A percentile compares a stretch with the other conserved stretches of the same genome.
These are phyloP conservation scores for Daedaleopsis sinensis DNA, from an alignment of 768 basidiomycete genomes.

Conservation along the genomic window DNA sequence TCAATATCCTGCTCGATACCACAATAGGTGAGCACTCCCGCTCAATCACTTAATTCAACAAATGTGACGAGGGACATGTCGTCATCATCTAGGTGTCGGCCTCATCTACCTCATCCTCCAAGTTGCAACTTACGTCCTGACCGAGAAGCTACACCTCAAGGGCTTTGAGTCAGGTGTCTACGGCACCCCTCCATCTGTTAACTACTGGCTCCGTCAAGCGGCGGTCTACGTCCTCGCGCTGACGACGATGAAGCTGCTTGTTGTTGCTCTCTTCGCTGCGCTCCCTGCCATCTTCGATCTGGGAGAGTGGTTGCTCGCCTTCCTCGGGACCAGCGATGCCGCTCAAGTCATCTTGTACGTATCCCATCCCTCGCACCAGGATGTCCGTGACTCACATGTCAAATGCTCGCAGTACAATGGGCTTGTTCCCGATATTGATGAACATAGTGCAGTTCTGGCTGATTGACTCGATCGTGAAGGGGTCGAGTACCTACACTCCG, in stretches of 20 bases:
- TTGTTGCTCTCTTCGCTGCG: constrained; percentile 72
- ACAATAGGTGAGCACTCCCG: constrained; percentile 67
- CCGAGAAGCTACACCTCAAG: constrained; percentile 63
- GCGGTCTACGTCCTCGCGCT: constrained; percentile 82
- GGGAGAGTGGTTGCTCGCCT: constrained; percentile 88
- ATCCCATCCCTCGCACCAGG: constrained; percentile 1
- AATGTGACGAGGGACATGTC: not conserved
- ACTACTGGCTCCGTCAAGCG: constrained; percentile 76
- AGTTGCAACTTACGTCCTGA: constrained; percentile 62
- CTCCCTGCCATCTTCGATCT: constrained; percentile 71
- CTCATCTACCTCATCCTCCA: constrained; percentile 78
- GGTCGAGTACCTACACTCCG: constrained; percentile 43
- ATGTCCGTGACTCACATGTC: not conserved
- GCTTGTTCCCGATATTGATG: constrained; percentile 87
- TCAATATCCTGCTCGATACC: constrained; percentile 91
- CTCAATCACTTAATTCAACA: not conserved
- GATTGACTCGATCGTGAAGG: constrained; percentile 92
- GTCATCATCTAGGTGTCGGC: constrained; percentile 62
- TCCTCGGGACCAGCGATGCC: constrained; percentile 67
- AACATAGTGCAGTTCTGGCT: constrained; percentile 94
- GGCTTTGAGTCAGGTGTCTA: constrained; percentile 90
- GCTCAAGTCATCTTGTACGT: constrained; percentile 83
- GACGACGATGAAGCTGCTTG: constrained; percentile 87
- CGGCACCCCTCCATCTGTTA: constrained; percentile 77
- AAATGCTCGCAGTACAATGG: constrained; percentile 72